Evolutionary conservation across 306 rosid species (phyloP).

Genomic region (Corylus heterophylla): DNA sequence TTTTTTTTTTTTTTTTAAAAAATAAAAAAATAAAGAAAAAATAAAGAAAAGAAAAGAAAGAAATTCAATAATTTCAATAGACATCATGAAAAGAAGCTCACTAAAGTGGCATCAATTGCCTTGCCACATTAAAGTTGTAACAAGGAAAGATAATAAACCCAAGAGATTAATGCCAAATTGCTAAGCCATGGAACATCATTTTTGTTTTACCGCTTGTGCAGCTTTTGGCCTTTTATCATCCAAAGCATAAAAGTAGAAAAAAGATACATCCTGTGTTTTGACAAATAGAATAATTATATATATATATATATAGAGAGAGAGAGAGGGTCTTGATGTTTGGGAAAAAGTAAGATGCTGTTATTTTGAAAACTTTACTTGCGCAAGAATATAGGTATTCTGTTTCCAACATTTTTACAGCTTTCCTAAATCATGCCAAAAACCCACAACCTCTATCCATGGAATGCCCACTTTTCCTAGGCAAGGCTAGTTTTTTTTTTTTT

Average conservation of each 20-base stretch:
- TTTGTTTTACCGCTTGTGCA: conserved; percentile 48
- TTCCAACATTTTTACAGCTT: conserved; percentile 29
- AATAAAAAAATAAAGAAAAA: no score
- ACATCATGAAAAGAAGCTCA: conserved; percentile 66
- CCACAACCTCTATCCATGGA: neutral
- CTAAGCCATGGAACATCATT: conserved; percentile 43
- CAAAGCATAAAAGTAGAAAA: conserved; percentile 19
- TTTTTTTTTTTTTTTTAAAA: neutral
- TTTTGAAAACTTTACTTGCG: conserved; percentile 47
- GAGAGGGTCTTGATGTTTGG: neutral
- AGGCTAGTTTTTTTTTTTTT: no score
- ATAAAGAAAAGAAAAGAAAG: conserved; percentile 16
- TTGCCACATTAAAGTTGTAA: conserved; percentile 39
- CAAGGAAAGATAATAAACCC: conserved; percentile 19
- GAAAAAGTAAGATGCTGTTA: conserved; percentile 27
- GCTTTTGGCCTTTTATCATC: conserved; percentile 37
- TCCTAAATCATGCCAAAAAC: conserved; percentile 12
- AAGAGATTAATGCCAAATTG: conserved; percentile 33
- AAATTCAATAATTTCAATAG: conserved; percentile 53
- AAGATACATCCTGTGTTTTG: conserved; percentile 2
- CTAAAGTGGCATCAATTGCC: conserved; percentile 46
- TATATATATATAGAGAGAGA: no score
- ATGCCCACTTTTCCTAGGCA: neutral
- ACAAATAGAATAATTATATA: conserved; percentile 8
- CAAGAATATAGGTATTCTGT: conserved; percentile 40